These are phyloP conservation scores for Colletotrichum shisoi DNA, from an alignment of 2,329 filamentous ascomycete genomes.

Conservation along the genomic window DNA sequence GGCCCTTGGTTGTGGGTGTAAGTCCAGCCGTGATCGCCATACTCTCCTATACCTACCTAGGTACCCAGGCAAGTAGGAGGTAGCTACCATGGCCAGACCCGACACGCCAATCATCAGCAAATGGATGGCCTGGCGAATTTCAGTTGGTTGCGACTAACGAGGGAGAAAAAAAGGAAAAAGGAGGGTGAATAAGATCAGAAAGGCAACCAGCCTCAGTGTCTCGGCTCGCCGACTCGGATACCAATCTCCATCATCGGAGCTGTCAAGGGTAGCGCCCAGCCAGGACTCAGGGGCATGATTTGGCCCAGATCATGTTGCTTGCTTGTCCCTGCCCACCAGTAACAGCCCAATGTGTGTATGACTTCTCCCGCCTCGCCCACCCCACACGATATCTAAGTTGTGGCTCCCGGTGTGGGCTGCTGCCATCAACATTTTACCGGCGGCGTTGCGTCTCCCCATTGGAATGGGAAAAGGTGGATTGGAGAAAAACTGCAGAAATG, in stretches of 20 bases:
- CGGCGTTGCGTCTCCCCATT: background rate
- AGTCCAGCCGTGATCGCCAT: background rate
- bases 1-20: background rate
- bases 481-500: background rate
- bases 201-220: background rate
- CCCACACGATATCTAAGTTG: background rate
- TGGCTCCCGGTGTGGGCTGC: background rate
- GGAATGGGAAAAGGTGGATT: background rate
- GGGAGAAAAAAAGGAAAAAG: background rate
- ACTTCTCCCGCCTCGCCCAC: background rate
- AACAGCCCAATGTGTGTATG: background rate
- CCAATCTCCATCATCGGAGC: background rate
- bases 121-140: background rate
- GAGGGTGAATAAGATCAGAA: background rate
- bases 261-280: background rate
- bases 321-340: background rate
- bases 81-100: background rate
- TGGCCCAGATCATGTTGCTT: background rate
- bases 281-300: no score
- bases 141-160: constrained; percentile 10
- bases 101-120: background rate
- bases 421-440: background rate
- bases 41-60: background rate
- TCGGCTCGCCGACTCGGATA: background rate
- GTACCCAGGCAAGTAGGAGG: no score